phyloP scores from a whole-genome alignment of 2,329 filamentous ascomycete species.

The Ophiostoma pallidulum region DNA sequence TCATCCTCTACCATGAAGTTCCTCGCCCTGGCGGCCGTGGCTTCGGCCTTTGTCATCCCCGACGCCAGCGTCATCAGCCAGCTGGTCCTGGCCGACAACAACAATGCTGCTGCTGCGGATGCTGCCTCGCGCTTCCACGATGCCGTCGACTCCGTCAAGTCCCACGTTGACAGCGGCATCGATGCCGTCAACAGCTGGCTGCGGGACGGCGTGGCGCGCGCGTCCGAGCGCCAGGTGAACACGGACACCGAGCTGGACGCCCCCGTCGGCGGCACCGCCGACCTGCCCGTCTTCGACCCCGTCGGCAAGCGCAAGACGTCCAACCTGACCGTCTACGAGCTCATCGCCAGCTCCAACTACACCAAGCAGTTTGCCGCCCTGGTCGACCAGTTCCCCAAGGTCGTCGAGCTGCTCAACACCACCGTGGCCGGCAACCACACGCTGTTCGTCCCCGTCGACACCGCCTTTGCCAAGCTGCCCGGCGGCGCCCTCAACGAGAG shows the following conservation, averaged over 20 bases:
- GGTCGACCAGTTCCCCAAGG: slow-evolving; percentile 61
- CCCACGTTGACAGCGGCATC: slow-evolving; percentile 12
- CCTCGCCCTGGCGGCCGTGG: slow-evolving; percentile 16
- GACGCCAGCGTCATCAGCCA: slow-evolving; percentile 14
- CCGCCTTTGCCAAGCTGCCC: slow-evolving; percentile 56
- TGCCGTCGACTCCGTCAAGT: slow-evolving; percentile 12
- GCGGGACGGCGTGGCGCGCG: slow-evolving; percentile 4
- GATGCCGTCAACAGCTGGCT: slow-evolving; percentile 13
- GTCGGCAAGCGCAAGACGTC: slow-evolving; percentile 27
- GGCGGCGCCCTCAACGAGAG: slow-evolving; percentile 40
- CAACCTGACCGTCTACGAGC: slow-evolving; percentile 68
- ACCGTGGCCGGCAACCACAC: slow-evolving; percentile 61
- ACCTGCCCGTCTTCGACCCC: not conserved
- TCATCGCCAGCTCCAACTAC: slow-evolving; percentile 66
- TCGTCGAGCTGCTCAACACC: slow-evolving; percentile 65
- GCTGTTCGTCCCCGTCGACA: slow-evolving; percentile 69
- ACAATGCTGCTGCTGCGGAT: not conserved
- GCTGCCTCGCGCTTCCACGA: not conserved
- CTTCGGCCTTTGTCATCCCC: slow-evolving; percentile 19
- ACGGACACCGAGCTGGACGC: not conserved
- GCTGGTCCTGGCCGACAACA: slow-evolving; percentile 15
- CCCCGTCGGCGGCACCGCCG: not conserved
- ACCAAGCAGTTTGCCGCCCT: slow-evolving; percentile 68
- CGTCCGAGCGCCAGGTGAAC: not conserved
- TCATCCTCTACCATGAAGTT: slow-evolving; percentile 16